Conservation (phyloP, 768 basidiomycete species). For the Nidula microcarpa region DNA sequence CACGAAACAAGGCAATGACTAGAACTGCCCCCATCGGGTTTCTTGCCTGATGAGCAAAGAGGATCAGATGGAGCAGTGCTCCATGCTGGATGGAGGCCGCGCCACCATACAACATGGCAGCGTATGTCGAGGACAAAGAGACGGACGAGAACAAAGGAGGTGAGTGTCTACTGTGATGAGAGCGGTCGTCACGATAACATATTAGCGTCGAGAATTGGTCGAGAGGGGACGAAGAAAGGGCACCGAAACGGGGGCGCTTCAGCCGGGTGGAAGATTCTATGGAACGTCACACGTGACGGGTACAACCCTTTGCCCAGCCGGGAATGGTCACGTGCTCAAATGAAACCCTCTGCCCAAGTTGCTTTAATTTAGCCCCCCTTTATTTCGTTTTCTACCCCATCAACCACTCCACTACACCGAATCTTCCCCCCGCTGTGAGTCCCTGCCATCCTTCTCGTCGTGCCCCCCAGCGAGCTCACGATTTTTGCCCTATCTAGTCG, state of each 20-base stretch:
- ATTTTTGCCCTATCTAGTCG: conserved; percentile 2
- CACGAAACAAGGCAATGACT: no score
- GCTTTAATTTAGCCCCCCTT: conserved; percentile 62
- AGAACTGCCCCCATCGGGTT: no score
- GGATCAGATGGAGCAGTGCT: no score
- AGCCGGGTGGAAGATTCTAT: conserved; percentile 14
- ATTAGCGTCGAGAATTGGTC: no score
- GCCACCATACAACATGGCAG: no score
- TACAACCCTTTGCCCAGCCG: conserved; percentile 44
- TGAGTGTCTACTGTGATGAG: not conserved
- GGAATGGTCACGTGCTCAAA: conserved; percentile 28
- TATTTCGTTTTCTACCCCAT: conserved; percentile 46
- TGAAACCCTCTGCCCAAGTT: conserved; percentile 69
- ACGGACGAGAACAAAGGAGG: no score
- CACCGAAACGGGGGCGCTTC: conserved; percentile 2
- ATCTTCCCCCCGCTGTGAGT: conserved; percentile 26
- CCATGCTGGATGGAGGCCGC: no score
- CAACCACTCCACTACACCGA: conserved; percentile 36
- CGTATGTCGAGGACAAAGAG: no score
- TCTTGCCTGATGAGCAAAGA: no score
- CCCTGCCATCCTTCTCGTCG: conserved; percentile 36
- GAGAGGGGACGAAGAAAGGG: not conserved
- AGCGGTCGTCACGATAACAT: conserved; percentile 1
- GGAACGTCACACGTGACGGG: conserved; percentile 19
- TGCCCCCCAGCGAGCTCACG: conserved; percentile 30